phyloP scores from a whole-genome alignment of 2,329 filamentous ascomycete species.

The Epichloe glyceriae region DNA sequence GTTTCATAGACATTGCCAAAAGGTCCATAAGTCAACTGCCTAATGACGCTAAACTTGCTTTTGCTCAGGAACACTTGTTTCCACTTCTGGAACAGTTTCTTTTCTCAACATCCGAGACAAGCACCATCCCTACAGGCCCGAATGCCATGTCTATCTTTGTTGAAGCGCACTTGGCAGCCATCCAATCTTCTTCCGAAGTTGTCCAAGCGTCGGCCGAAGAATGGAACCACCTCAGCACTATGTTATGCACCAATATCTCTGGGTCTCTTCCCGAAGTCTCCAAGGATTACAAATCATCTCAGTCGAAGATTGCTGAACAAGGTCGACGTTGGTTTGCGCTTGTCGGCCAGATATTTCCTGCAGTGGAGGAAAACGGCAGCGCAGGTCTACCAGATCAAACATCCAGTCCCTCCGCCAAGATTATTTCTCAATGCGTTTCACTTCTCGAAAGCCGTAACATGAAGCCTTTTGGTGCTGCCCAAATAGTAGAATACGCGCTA shows the following conservation, averaged over 20 bases:
- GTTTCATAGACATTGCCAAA: conserved; percentile 54
- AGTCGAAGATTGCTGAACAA: conserved; percentile 52
- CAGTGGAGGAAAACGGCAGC: conserved; percentile 11
- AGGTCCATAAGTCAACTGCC: conserved; percentile 36
- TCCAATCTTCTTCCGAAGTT: conserved; percentile 26
- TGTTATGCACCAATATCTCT: conserved; percentile 54
- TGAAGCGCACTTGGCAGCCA: conserved; percentile 33
- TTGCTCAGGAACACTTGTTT: conserved; percentile 38
- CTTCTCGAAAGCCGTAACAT: conserved; percentile 38
- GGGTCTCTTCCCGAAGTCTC: conserved; percentile 72
- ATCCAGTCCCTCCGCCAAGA: conserved; percentile 15
- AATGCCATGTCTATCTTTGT: conserved; percentile 28
- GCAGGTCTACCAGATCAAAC: conserved; percentile 17
- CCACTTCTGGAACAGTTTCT: conserved; percentile 44
- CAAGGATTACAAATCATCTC: conserved; percentile 60
- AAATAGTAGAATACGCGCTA: conserved; percentile 27
- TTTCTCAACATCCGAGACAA: conserved; percentile 27
- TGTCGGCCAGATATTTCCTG: conserved; percentile 30
- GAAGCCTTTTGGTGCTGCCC: conserved; percentile 43
- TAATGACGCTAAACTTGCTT: conserved; percentile 29
- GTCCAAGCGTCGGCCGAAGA: conserved; percentile 39
- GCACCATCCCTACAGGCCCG: conserved; percentile 18
- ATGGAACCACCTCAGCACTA: conserved; percentile 50
- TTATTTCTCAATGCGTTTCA: conserved; percentile 24
- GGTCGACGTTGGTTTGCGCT: conserved; percentile 56